phyloP scores from a whole-genome alignment of 129 eudicot species.

The carrot (Daucus carota) region DNA sequence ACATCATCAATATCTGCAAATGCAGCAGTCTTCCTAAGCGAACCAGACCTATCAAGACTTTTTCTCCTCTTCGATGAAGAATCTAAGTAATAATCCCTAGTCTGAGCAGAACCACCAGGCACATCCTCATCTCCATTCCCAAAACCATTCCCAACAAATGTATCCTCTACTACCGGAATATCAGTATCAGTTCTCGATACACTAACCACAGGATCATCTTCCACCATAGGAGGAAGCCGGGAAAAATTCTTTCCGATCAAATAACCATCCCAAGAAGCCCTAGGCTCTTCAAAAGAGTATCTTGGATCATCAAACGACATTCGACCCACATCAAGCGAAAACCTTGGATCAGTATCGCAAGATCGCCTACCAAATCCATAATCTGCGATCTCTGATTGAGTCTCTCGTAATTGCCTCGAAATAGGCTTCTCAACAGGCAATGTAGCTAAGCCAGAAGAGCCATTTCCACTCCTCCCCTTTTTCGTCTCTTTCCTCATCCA shows the following conservation, averaged over 20 bases:
- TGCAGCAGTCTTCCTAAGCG: slow-evolving; percentile 81
- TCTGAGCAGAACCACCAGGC: slow-evolving; percentile 91
- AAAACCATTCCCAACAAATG: slow-evolving; percentile 6
- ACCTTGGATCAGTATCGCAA: slow-evolving; percentile 84
- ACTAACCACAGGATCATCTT: slow-evolving; percentile 46
- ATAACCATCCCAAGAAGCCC: slow-evolving; percentile 96
- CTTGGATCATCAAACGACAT: slow-evolving; percentile 80
- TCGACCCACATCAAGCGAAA: slow-evolving; percentile 77
- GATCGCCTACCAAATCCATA: slow-evolving; percentile 86
- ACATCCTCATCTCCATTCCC: slow-evolving; percentile 31
- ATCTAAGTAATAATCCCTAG: slow-evolving; percentile 77
- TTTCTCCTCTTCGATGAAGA: slow-evolving; percentile 80
- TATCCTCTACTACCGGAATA: slow-evolving; percentile 54
- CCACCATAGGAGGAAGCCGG: slow-evolving; percentile 82
- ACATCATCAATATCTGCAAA: slow-evolving; percentile 78
- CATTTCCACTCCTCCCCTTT: slow-evolving; percentile 32
- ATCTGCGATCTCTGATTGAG: slow-evolving; percentile 83
- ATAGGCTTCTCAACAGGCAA: slow-evolving; percentile 59
- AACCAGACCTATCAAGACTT: slow-evolving; percentile 87
- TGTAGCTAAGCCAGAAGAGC: slow-evolving; percentile 34
- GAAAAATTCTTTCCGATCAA: slow-evolving; percentile 60
- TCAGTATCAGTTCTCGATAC: slow-evolving; percentile 48
- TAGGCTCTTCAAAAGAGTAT: slow-evolving; percentile 79
- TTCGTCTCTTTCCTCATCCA: slow-evolving; percentile 74
- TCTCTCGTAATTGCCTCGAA: slow-evolving; percentile 56